A percentile compares a stretch with the other conserved stretches of the same genome.
Evolutionary conservation across 352 stramenopile genomes (phyloP).

Genomic region (Globisporangium spinosum): DNA sequence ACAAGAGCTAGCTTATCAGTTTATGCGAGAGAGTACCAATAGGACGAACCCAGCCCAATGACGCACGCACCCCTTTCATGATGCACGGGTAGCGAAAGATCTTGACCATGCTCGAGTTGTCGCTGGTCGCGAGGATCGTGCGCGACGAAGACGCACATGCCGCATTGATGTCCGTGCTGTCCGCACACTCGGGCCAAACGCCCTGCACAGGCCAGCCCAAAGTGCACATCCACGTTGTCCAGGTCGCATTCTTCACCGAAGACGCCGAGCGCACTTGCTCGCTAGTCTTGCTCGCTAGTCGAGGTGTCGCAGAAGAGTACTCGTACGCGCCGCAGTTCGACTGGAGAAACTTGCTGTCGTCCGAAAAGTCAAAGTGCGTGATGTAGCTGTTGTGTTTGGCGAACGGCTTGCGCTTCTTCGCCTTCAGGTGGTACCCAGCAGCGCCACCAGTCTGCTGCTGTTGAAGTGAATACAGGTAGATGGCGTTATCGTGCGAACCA

Average conservation of each 20-base stretch:
- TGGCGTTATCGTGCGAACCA: slow-evolving; percentile 71
- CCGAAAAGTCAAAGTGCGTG: slow-evolving; percentile 83
- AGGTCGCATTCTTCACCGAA: slow-evolving; percentile 74
- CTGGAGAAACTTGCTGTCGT: slow-evolving; percentile 61
- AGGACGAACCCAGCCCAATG: background rate
- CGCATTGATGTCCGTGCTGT: slow-evolving; percentile 84
- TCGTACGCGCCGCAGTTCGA: slow-evolving; percentile 89
- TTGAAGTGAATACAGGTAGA: slow-evolving; percentile 56
- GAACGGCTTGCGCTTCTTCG: slow-evolving; percentile 71
- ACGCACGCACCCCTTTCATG: slow-evolving; percentile 46
- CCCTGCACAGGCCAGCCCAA: slow-evolving; percentile 91
- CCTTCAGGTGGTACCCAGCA: slow-evolving; percentile 4
- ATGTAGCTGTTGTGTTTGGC: slow-evolving; percentile 80
- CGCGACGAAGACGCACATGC: slow-evolving; percentile 65
- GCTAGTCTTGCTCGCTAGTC: slow-evolving; percentile 71
- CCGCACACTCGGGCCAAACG: slow-evolving; percentile 76
- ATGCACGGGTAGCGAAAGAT: slow-evolving; percentile 86
- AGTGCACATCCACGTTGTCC: slow-evolving; percentile 88
- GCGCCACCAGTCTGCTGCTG: background rate
- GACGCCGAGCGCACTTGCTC: slow-evolving; percentile 83
- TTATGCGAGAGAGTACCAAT: background rate
- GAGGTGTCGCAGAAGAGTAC: slow-evolving; percentile 87
- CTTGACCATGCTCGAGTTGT: slow-evolving; percentile 81
- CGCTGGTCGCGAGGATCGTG: slow-evolving; percentile 70
- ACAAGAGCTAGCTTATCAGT: background rate